phyloP scores from a whole-genome alignment of 495 filamentous ascomycete species.

The Sporormia fimetaria region DNA sequence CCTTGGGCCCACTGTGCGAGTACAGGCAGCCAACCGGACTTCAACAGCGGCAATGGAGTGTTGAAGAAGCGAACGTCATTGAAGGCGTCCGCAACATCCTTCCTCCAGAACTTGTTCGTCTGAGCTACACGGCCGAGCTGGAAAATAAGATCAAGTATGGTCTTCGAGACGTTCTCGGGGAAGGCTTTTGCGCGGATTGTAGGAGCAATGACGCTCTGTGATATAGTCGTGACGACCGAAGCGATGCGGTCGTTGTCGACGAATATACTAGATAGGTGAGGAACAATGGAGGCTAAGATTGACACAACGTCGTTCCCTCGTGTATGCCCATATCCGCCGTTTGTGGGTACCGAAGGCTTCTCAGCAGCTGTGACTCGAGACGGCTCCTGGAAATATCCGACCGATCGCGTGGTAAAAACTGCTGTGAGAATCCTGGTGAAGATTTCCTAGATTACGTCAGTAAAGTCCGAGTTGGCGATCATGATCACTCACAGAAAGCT shows the following conservation, averaged over 20 bases:
- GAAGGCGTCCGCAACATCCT: conserved; percentile 82
- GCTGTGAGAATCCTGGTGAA: conserved; percentile 79
- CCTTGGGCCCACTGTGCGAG: conserved; percentile 68
- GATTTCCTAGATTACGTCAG: conserved; percentile 53
- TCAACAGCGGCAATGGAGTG: conserved; percentile 48
- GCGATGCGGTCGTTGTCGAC: conserved; percentile 76
- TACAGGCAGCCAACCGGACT: conserved; percentile 68
- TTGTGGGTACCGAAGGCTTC: conserved; percentile 13
- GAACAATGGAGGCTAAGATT: conserved; percentile 66
- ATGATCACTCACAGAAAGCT: conserved; percentile 62
- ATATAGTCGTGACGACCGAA: conserved; percentile 65
- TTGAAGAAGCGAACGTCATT: conserved; percentile 80
- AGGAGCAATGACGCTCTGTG: conserved; percentile 70
- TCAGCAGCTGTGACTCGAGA: conserved; percentile 13
- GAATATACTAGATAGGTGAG: conserved; percentile 73
- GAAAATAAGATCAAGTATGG: conserved; percentile 59
- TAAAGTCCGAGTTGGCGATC: background rate
- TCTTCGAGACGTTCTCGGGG: conserved; percentile 70
- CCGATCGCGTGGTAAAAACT: conserved; percentile 75
- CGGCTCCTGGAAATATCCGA: conserved; percentile 25
- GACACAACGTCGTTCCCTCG: conserved; percentile 51
- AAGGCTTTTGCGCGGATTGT: conserved; percentile 75
- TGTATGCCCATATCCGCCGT: conserved; percentile 36
- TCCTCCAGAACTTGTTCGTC: conserved; percentile 83
- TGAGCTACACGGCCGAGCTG: conserved; percentile 65